A percentile compares a stretch with the other conserved stretches of the same genome.
These are phyloP conservation scores for Pelargonium fulgidum DNA, from an alignment of 441 rosid species.

Conservation along the genomic window DNA sequence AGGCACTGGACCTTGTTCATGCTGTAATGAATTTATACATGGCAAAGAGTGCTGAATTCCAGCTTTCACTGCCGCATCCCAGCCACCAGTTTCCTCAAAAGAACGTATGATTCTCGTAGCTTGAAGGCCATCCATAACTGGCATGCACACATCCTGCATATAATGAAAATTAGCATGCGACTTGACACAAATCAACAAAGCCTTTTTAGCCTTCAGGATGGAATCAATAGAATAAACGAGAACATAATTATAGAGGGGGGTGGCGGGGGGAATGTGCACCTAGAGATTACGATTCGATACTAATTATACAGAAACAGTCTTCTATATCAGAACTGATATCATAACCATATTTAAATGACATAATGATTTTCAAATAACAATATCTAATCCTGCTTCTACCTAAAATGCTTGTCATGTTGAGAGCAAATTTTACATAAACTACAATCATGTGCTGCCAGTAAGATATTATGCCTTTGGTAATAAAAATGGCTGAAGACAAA, in stretches of 20 bases:
- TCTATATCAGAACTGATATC: too few species aligned
- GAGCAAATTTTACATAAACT: neutral
- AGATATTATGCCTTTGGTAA: neutral
- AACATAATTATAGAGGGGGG: neutral
- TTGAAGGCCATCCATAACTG: slow-evolving; percentile 81
- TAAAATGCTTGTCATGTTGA: neutral
- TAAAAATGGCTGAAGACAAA: neutral
- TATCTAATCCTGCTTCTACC: neutral
- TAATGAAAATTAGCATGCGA: slow-evolving; percentile 1
- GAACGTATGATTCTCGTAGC: slow-evolving; percentile 89
- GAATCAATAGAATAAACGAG: neutral
- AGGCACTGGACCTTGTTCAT: slow-evolving; percentile 18
- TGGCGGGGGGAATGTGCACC: neutral
- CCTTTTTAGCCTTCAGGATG: neutral
- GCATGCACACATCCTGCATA: slow-evolving; percentile 90
- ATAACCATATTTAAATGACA: too few species aligned
- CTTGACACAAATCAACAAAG: neutral
- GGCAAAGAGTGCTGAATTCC: slow-evolving; percentile 44
- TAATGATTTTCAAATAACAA: neutral
- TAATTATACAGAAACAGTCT: too few species aligned
- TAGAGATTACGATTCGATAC: neutral
- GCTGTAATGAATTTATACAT: slow-evolving; percentile 22
- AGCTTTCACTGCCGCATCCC: slow-evolving; percentile 70
- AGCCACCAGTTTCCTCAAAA: slow-evolving; percentile 71
- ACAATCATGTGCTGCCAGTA: neutral